These are phyloP conservation scores for Corynascus novoguineensis DNA, from an alignment of 495 filamentous ascomycete species.

Conservation along the genomic window DNA sequence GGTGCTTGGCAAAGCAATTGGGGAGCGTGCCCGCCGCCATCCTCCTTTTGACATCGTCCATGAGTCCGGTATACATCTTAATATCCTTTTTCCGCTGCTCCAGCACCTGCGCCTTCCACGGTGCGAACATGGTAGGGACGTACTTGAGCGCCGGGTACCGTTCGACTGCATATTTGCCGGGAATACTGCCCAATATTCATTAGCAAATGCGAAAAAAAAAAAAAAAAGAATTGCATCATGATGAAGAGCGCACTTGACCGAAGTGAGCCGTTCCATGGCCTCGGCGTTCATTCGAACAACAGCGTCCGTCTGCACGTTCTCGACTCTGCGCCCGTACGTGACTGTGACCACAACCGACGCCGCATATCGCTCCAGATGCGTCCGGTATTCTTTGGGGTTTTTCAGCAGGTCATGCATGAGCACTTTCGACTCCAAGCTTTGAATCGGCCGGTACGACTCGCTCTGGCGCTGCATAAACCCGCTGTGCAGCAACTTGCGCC, in stretches of 20 bases:
- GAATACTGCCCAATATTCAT: conserved; percentile 35
- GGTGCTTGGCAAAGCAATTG: conserved; percentile 46
- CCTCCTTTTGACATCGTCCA: conserved; percentile 32
- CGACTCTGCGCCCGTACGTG: conserved; percentile 53
- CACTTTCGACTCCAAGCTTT: conserved; percentile 48
- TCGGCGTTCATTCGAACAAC: conserved; percentile 48
- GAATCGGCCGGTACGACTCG: conserved; percentile 48
- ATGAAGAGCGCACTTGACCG: conserved; percentile 41
- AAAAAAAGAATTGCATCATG: too few species aligned
- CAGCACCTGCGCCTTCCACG: conserved; percentile 53
- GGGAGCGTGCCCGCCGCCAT: conserved; percentile 37
- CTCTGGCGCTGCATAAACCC: conserved; percentile 53
- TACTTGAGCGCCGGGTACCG: conserved; percentile 52
- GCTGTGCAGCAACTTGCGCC: conserved; percentile 51
- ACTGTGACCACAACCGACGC: conserved; percentile 55
- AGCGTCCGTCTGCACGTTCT: conserved; percentile 46
- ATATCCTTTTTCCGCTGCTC: conserved; percentile 47
- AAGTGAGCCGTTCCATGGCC: conserved; percentile 54
- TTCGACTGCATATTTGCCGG: conserved; percentile 54
- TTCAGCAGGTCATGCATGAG: conserved; percentile 44
- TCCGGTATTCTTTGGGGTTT: conserved; percentile 29
- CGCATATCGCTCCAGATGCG: conserved; percentile 49
- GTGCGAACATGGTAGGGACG: conserved; percentile 49
- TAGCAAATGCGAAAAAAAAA: too few species aligned
- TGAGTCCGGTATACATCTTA: conserved; percentile 45